Base-by-base conservation (phyloP, 1,139 yeast species). In the Suhomyces anneliseae region DNA sequence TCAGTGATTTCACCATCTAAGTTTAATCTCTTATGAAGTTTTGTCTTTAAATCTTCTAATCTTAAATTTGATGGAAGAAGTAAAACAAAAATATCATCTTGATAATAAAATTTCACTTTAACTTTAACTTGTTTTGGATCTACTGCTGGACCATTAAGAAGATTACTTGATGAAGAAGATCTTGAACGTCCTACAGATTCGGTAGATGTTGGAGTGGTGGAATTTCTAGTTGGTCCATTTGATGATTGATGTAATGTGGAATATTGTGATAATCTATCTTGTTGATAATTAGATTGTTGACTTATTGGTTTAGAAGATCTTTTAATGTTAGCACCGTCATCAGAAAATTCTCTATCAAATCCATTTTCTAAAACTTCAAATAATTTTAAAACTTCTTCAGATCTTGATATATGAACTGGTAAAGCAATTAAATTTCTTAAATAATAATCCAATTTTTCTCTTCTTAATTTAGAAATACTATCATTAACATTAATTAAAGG, bases 401-500 rank as follows among this genome's bases (percentile, higher is more conserved):
- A 81, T 51, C 83, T 79, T 1, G 95, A 82, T 38, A 93, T 88
- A 58, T 90, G 86, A 10, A 75, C 68, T 0, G 98, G 98, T 59
- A 93, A 75, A 38, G 81, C 76, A 39, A 90, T 78, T 55, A 93
- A 76, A 51, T 85, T 87, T 45, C 83, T 78, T 45, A 95, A 83
- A 63, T 93, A 93, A 49, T 83, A 82, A 66, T 93, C 95, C 56
- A 95, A 76, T 66, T 90, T 95, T 34, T 83, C 88, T 55, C 93
- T 78, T 59, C 99, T 79, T 63, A 89, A 87, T 57, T 86, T 85
- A 12, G 97, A 87, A 47, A 92, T 86, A 44, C 86, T 81, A 62
- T 92, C 98, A 53, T 92, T 90, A 43, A 93, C 97, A 62, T 88
- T 88, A 40, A 95, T 87, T 44, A 93, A 78, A 2, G 99, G 99